These are phyloP conservation scores for Penicillium sp. DNA, from an alignment of 2,329 filamentous ascomycete genomes.

Conservation along the genomic window DNA sequence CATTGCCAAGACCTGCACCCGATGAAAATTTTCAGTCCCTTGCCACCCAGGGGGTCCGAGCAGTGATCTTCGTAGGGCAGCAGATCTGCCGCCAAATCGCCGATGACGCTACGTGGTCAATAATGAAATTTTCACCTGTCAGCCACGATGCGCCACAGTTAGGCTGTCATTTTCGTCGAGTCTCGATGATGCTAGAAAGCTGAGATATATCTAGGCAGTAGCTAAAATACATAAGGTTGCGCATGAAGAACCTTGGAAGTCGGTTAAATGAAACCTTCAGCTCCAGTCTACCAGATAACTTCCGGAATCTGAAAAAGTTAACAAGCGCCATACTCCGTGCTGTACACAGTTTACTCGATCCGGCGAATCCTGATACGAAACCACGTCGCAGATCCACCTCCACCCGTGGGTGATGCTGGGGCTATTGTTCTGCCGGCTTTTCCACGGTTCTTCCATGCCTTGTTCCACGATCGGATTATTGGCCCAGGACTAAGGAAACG, in stretches of 20 bases:
- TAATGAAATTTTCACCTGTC: not conserved
- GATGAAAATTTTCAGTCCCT: not conserved
- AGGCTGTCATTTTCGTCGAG: not conserved
- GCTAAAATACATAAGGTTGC: too few species aligned
- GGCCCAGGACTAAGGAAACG: not conserved
- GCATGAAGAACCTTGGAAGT: too few species aligned
- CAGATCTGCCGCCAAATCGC: not conserved
- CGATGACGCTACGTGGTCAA: not conserved
- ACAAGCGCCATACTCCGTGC: not conserved
- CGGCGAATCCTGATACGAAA: not conserved
- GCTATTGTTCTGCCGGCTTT: not conserved
- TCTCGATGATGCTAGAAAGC: too few species aligned
- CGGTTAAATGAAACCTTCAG: too few species aligned
- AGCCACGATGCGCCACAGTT: not conserved
- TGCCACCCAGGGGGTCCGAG: not conserved
- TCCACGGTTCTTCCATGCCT: not conserved
- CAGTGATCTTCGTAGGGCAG: not conserved
- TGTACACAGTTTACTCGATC: constrained; percentile 2
- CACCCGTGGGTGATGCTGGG: not conserved
- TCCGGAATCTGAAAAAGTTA: not conserved
- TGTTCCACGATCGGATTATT: not conserved
- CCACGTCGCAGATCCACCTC: not conserved
- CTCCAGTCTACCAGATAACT: not conserved
- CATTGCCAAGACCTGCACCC: not conserved
- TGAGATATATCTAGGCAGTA: too few species aligned